Conservation (phyloP, 2,329 filamentous ascomycete genomes). For the Aspergillus sp. region DNA sequence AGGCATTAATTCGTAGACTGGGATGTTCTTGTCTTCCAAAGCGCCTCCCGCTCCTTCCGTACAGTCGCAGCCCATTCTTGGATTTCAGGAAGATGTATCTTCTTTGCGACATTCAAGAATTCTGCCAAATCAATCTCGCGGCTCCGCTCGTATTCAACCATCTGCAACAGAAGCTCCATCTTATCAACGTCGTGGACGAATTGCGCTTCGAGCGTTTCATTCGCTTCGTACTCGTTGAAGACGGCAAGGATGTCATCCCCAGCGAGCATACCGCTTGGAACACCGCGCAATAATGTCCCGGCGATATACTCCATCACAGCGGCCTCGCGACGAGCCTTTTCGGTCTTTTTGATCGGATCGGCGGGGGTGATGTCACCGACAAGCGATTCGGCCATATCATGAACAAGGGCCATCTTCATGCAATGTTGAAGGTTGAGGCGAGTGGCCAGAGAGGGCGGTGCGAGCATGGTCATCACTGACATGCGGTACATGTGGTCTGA, state of each 20-base stretch:
- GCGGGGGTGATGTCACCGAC: slow-evolving; percentile 97
- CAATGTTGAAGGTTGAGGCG: slow-evolving; percentile 77
- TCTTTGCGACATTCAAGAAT: slow-evolving; percentile 75
- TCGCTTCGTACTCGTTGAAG: slow-evolving; percentile 96
- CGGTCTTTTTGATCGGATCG: slow-evolving; percentile 74
- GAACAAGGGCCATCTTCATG: slow-evolving; percentile 91
- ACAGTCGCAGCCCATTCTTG: slow-evolving; percentile 76
- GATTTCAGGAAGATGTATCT: slow-evolving; percentile 74
- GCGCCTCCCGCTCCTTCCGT: slow-evolving; percentile 70
- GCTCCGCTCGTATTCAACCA: slow-evolving; percentile 89
- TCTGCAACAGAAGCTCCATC: slow-evolving; percentile 90
- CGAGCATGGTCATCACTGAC: slow-evolving; percentile 92
- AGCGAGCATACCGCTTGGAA: slow-evolving; percentile 65
- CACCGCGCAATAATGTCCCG: slow-evolving; percentile 67
- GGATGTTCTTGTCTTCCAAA: slow-evolving; percentile 59
- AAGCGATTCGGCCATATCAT: slow-evolving; percentile 95
- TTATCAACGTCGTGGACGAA: slow-evolving; percentile 98
- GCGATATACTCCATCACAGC: slow-evolving; percentile 92
- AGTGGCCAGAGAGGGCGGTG: slow-evolving; percentile 69
- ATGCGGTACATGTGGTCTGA: slow-evolving; percentile 99
- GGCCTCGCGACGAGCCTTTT: slow-evolving; percentile 85
- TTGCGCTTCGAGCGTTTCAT: slow-evolving; percentile 74
- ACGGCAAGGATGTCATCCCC: slow-evolving; percentile 72
- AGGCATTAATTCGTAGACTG: background rate
- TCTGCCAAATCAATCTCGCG: slow-evolving; percentile 76